Percentiles rank a stretch among this genome's conserved stretches.
Evolutionary conservation across 305 asterid genomes (phyloP).

Genomic region (Fraxinus sp.): DNA sequence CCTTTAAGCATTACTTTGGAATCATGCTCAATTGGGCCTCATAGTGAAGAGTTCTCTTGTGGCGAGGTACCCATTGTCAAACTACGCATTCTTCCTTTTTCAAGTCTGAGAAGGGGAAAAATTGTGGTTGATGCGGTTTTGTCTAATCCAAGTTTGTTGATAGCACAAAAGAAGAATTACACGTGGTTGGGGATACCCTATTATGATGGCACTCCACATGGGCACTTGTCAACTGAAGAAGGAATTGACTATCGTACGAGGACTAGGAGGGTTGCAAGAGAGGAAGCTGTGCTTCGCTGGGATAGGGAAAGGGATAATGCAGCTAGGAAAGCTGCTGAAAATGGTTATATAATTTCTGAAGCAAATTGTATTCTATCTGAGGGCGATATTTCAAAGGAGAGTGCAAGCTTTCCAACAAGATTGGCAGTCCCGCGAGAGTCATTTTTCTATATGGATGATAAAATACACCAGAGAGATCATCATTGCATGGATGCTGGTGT

Average conservation of each 20-base stretch:
- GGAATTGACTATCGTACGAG: slow-evolving; percentile 92
- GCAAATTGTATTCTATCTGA: slow-evolving; percentile 41
- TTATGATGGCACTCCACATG: slow-evolving; percentile 56
- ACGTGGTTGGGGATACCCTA: slow-evolving; percentile 95
- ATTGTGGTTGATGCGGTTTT: slow-evolving; percentile 87
- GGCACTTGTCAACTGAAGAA: slow-evolving; percentile 82
- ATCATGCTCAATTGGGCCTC: slow-evolving; percentile 92
- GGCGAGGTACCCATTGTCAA: slow-evolving; percentile 80
- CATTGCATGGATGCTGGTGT: slow-evolving; percentile 96
- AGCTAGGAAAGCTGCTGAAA: slow-evolving; percentile 75
- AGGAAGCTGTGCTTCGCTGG: slow-evolving; percentile 72
- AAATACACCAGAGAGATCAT: slow-evolving; percentile 90
- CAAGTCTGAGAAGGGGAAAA: slow-evolving; percentile 88
- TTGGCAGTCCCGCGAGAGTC: slow-evolving; percentile 49
- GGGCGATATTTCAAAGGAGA: slow-evolving; percentile 56
- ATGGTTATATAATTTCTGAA: slow-evolving; percentile 69
- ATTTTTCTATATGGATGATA: slow-evolving; percentile 68
- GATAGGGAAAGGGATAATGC: slow-evolving; percentile 75
- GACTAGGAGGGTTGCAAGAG: slow-evolving; percentile 79
- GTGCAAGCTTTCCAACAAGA: slow-evolving; percentile 44
- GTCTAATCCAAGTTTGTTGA: slow-evolving; percentile 71
- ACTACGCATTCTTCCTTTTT: slow-evolving; percentile 83
- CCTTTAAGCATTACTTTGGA: slow-evolving; percentile 92
- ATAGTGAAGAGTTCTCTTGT: slow-evolving; percentile 85
- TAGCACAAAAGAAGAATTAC: slow-evolving; percentile 74